Percentiles rank a stretch among this genome's conserved stretches.
Conservation (phyloP, 768 basidiomycete genomes). For the Fistulinella prunicolor region DNA sequence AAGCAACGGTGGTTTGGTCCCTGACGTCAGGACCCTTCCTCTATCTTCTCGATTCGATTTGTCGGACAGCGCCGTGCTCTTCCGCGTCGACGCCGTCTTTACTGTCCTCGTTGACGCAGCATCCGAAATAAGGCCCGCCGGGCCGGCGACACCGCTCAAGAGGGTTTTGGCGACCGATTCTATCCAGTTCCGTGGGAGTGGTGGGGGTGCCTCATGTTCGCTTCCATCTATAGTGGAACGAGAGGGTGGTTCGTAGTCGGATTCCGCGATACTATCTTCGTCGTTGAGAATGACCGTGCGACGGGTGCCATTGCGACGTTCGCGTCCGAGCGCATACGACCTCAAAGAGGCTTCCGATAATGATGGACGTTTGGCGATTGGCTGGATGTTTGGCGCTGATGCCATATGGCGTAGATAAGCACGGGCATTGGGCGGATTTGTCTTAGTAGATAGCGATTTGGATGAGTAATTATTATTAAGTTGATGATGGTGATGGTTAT, state of each 20-base stretch:
- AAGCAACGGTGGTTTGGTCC: conserved; percentile 32
- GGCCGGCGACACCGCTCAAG: conserved; percentile 47
- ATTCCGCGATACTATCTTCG: conserved; percentile 25
- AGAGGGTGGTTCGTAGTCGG: conserved; percentile 20
- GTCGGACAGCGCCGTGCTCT: conserved; percentile 24
- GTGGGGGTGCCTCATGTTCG: conserved; percentile 40
- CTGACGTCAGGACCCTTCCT: conserved; percentile 9
- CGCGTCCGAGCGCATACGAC: conserved; percentile 27
- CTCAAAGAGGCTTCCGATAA: conserved; percentile 31
- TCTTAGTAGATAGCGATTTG: conserved; percentile 18
- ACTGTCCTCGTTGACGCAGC: conserved; percentile 23
- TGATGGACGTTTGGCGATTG: conserved; percentile 32
- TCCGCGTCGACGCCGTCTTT: conserved; percentile 22
- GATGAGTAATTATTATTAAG: conserved; percentile 27
- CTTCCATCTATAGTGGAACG: conserved; percentile 32
- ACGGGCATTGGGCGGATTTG: conserved; percentile 47
- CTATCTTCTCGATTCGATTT: conserved; percentile 24
- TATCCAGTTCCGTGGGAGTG: conserved; percentile 66
- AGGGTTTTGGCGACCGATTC: conserved; percentile 67
- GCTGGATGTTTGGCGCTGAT: conserved; percentile 50
- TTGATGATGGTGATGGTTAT: conserved; percentile 20
- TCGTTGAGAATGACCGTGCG: conserved; percentile 34
- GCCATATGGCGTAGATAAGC: conserved; percentile 75
- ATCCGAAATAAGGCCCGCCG: conserved; percentile 30
- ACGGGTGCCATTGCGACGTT: conserved; percentile 30